A percentile compares a stretch with the other conserved stretches of the same genome.
These are phyloP conservation scores for Nicotiana sylvestris DNA, from an alignment of 257 asterid genomes.

Conservation along the genomic window DNA sequence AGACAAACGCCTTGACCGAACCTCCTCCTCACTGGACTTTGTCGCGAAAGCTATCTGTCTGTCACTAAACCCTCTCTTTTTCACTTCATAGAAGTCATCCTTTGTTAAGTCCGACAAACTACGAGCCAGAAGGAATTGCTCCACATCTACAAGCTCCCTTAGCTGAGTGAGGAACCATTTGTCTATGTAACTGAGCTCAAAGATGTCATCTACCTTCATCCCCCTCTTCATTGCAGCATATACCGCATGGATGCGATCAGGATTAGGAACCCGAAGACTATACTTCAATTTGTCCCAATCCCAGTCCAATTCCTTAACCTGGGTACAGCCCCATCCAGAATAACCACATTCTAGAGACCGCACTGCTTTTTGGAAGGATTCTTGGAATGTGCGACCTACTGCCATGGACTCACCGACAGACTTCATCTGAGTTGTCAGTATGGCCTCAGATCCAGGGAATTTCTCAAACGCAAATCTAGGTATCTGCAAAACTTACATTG, in stretches of 20 bases:
- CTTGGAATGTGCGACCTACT: constrained; percentile 95
- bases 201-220: constrained; percentile 83
- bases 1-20: constrained; percentile 66
- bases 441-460: constrained; percentile 97
- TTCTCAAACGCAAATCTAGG: constrained; percentile 96
- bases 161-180: constrained; percentile 92
- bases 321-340: constrained; percentile 93
- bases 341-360: constrained; percentile 83
- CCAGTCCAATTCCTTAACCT: constrained; percentile 80
- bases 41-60: constrained; percentile 81
- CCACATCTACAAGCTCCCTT: constrained; percentile 86
- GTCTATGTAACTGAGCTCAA: constrained; percentile 72
- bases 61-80: constrained; percentile 96
- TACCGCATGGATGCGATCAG: constrained; percentile 84
- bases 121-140: constrained; percentile 54
- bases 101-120: constrained; percentile 58
- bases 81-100: constrained; percentile 89
- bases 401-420: constrained; percentile 99
- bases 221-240: constrained; percentile 97
- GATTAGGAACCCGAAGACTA: constrained; percentile 81
- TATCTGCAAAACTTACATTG: constrained; percentile 47
- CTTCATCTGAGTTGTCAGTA: constrained; percentile 94
- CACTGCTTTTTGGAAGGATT: constrained; percentile 92
- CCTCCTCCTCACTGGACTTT: constrained; percentile 71
- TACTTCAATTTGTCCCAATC: constrained; percentile 79